Percentiles rank a stretch among this genome's conserved stretches.
Evolutionary conservation across 495 filamentous ascomycete genomes (phyloP).

Genomic region (Penicillium samsonianum): DNA sequence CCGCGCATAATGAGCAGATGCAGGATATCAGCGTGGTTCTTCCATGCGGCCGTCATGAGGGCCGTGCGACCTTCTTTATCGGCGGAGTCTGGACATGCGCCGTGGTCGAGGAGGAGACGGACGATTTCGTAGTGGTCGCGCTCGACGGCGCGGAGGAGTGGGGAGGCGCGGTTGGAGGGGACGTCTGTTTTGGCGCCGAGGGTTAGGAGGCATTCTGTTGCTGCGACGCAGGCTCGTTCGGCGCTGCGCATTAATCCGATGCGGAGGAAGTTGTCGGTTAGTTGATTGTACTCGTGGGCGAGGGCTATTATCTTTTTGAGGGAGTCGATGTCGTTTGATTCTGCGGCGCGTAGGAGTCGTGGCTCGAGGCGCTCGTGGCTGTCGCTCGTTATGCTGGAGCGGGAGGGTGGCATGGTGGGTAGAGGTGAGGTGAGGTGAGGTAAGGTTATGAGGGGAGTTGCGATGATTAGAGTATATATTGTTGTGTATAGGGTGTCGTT

Average conservation of each 20-base stretch:
- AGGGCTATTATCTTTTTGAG: slow-evolving; percentile 41
- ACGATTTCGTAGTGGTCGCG: slow-evolving; percentile 50
- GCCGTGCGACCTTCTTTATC: slow-evolving; percentile 56
- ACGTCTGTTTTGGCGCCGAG: slow-evolving; percentile 49
- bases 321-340: slow-evolving; percentile 41
- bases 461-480: background rate
- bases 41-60: slow-evolving; percentile 61
- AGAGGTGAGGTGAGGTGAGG: background rate
- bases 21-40: slow-evolving; percentile 53
- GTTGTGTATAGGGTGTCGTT: background rate
- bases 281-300: slow-evolving; percentile 44
- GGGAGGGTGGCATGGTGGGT: slow-evolving; percentile 36
- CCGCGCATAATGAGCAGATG: slow-evolving; percentile 50
- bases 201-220: slow-evolving; percentile 48
- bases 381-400: slow-evolving; percentile 44
- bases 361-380: slow-evolving; percentile 53
- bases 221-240: slow-evolving; percentile 46
- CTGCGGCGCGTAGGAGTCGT: slow-evolving; percentile 53
- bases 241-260: slow-evolving; percentile 52
- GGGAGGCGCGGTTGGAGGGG: slow-evolving; percentile 40
- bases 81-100: slow-evolving; percentile 40
- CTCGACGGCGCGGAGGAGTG: slow-evolving; percentile 54
- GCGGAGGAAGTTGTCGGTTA: slow-evolving; percentile 52
- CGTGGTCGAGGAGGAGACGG: slow-evolving; percentile 45
- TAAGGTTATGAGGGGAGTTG: background rate